Base-by-base conservation (phyloP, 768 basidiomycete genomes). In the Rhizopogon vesiculosus region DNA sequence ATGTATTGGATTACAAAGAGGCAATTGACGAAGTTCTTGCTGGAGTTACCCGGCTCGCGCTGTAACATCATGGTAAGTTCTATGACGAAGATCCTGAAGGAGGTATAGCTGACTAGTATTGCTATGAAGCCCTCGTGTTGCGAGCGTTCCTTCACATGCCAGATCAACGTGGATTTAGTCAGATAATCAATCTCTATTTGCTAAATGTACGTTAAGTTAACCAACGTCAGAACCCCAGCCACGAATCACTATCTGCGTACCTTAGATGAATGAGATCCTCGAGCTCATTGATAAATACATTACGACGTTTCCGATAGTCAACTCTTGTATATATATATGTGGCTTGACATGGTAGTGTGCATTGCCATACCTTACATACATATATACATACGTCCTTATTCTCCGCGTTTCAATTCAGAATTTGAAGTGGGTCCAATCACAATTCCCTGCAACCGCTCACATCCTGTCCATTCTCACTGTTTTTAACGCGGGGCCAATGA, bases 1-100 rank as follows among this genome's bases (percentile, higher is more conserved):
- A 55, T 65, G 38, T 77, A 68, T 66, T 84, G 56, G 61, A 61
- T 59, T 77, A 80, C 19, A 66, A 73, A 49, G 63, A 66, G 7
- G 65, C 68, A 1, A 69, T 84, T 70, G 66, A 78, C 28, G 31
- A 55, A 0, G 42, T 82, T 50, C 22, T 71, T 7, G 53, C 62
- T 2, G 22, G 39, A n/a, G 53, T 70, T 35, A 16, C 22, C 22
- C 40, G 57, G 41, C 45, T 70, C 48, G 51, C 49, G 6, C 59
- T n/a, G 5, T 29, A 39, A 51, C 60, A 56, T 53, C 60, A 56
- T 53, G 59, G 64, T 61, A 42, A 25, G 53, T 39, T 35, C 44
- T 49, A 25, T 22, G 35, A 54, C 10, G 46, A 54, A 48, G 18
- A 51, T 50, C 15, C 28, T 48, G 15, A 25, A 49, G n/a, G 12